A percentile compares a stretch with the other conserved stretches of the same genome.
Evolutionary conservation across 2,329 filamentous ascomycete species (phyloP).

Genomic region (Cercospora nicotianae): DNA sequence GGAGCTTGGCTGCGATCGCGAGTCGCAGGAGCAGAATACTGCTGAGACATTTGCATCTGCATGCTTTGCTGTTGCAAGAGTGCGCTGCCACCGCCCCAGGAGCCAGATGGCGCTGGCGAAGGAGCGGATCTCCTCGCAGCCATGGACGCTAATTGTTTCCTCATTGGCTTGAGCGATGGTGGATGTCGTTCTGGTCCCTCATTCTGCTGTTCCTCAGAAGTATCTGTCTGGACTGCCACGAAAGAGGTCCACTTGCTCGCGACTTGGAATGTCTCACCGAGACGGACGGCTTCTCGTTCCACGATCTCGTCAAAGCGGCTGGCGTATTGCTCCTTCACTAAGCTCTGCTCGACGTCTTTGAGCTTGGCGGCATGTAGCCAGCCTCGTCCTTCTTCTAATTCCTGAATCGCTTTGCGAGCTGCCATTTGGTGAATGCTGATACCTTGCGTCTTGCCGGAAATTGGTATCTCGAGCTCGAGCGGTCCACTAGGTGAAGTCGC

Average conservation of each 20-base stretch:
- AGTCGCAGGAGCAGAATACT: not conserved
- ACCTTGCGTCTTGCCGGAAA: slow-evolving; percentile 37
- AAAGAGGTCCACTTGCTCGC: slow-evolving; percentile 72
- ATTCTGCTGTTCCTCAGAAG: not conserved
- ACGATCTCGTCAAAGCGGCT: slow-evolving; percentile 60
- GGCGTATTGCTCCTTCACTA: slow-evolving; percentile 50
- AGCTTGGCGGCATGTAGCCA: slow-evolving; percentile 58
- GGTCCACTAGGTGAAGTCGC: slow-evolving; percentile 60
- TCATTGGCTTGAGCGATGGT: not conserved
- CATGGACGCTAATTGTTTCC: not conserved
- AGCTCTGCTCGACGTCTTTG: slow-evolving; percentile 40
- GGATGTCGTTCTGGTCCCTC: not conserved
- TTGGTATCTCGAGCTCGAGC: slow-evolving; percentile 63
- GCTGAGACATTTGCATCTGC: not conserved
- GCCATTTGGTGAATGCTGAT: slow-evolving; percentile 65
- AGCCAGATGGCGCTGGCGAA: not conserved
- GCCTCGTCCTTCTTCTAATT: slow-evolving; percentile 69
- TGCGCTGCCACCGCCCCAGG: not conserved
- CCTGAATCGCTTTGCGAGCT: slow-evolving; percentile 65
- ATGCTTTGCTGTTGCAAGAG: not conserved
- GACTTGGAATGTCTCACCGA: slow-evolving; percentile 67
- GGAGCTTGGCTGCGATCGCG: not conserved
- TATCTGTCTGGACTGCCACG: slow-evolving; percentile 60
- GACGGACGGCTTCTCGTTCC: slow-evolving; percentile 63
- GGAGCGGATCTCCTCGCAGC: not conserved